Evolutionary conservation across 1,139 yeast genomes (phyloP), one percentile per base, ranked within the genome.

Genomic region (Eremothecium cymbalariae): DNA sequence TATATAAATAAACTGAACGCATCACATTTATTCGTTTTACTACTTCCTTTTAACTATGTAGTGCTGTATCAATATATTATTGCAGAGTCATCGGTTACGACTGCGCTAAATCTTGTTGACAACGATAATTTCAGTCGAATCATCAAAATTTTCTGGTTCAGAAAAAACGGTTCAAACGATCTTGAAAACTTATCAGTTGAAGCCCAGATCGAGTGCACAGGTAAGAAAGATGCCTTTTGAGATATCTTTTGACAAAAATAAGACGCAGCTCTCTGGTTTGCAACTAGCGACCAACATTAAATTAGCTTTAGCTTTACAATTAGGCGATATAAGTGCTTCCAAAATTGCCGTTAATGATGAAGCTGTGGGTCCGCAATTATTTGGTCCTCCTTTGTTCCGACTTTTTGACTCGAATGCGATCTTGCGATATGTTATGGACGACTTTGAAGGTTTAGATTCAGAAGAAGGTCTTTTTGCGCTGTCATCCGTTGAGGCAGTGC

Each of bases 371-470:
- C 57, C 57, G 8, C 54, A 67, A 25, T 43, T 53, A 16, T 60
- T 73, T 36, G 61, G 47, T 4, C 55, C 59, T 18, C 54, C 59
- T 8, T 52, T 52, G 0, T 71, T 78, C 38, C 71, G 68, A 46
- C 67, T 86, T 46, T 63, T 72, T 42, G 95, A 85, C 58, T 72
- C 93, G 21, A 84, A 86, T 56, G 83, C 96, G 16, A 80, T 86
- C 40, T 86, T 84, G 39, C 75, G 79, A 57, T 84, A 73, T 51
- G 64, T 80, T 41, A 63, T 74, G 32, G 60, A 66, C 15, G 74
- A 70, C 45, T 76, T 69, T 41, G 45, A 53, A 5, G 52, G 43
- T 25, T 37, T 47, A 13, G 35, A 44, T n/a, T 42, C 41, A 44
- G 59, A 72, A 54, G 57, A 72, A 57, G 53, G 55, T 49, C 37